Evolutionary conservation across 2,329 filamentous ascomycete genomes (phyloP).

Genomic region (Pseudocercospora musae): DNA sequence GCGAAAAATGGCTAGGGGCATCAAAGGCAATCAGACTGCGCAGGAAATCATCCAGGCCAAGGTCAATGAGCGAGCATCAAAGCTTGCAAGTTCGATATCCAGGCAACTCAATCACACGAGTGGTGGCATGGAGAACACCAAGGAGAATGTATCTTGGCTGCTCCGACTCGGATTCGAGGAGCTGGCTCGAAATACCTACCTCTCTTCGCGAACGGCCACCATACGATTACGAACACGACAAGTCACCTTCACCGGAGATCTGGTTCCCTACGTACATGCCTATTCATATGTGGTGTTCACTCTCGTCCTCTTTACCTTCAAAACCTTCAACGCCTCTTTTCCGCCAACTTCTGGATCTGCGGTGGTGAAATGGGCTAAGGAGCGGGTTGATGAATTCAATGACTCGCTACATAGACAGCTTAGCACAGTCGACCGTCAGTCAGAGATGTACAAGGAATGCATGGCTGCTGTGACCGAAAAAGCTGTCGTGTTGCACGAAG

Average conservation of each 20-base stretch:
- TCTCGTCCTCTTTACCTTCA: slow-evolving; percentile 86
- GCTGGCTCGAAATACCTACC: slow-evolving; percentile 79
- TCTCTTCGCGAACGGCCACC: slow-evolving; percentile 71
- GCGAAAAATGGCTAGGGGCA: slow-evolving; percentile 69
- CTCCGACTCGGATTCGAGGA: slow-evolving; percentile 86
- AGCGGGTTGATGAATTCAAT: slow-evolving; percentile 89
- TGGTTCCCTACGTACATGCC: slow-evolving; percentile 91
- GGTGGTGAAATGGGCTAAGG: slow-evolving; percentile 97
- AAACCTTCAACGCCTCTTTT: slow-evolving; percentile 48
- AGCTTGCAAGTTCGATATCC: slow-evolving; percentile 73
- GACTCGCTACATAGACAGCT: slow-evolving; percentile 76
- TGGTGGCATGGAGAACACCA: slow-evolving; percentile 72
- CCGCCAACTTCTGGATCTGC: slow-evolving; percentile 86
- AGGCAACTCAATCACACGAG: slow-evolving; percentile 75
- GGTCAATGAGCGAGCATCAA: slow-evolving; percentile 78
- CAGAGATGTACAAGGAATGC: slow-evolving; percentile 75
- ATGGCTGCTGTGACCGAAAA: slow-evolving; percentile 78
- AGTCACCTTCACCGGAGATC: slow-evolving; percentile 91
- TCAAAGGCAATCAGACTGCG: slow-evolving; percentile 81
- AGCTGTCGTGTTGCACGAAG: slow-evolving; percentile 73
- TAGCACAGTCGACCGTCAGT: slow-evolving; percentile 76
- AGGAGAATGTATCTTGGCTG: slow-evolving; percentile 78
- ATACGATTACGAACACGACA: slow-evolving; percentile 82
- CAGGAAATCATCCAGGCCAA: slow-evolving; percentile 92
- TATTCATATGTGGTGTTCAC: slow-evolving; percentile 95